Base-by-base conservation (phyloP, 225 moss, liverwort and hornwort species). In the Pseudisothecium myosuroides region DNA sequence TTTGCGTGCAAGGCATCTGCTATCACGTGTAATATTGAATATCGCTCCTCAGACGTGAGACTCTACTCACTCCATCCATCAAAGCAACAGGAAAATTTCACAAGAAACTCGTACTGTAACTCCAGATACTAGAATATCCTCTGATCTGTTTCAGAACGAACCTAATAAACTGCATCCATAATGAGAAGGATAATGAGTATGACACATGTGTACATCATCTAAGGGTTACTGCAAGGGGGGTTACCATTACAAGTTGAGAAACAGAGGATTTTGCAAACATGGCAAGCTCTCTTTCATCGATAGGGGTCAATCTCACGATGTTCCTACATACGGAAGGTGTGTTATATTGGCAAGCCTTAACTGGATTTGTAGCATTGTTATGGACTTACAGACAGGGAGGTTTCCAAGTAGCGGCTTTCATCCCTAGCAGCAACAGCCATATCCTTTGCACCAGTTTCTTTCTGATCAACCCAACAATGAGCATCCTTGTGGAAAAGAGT, bases 351-450 rank as follows among this genome's bases (percentile, higher is more conserved):
- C 76, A 72, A 88, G 24, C 23, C 87, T 64, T 12, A 80, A 87
- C 61, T 58, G 43, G 26, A 83, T 18, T 47, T 41, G 63, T 43
- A 58, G 68, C 13, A 81, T 55, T n/a, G 54, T 58, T 54, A 41
- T 15, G 16, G 43, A 22, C 59, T 64, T 66, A 71, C 15, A 82
- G 77, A 72, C 41, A 32, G 54, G 45, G 54, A 80, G n/a, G 55
- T 32, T 95, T 95, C 96, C 85, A 99, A 94, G 65, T 93, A 94
- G 39, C 96, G 97, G 89, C 96, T 97, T 37, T 93, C 96, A 88
- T 94, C 92, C 90, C 94, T 95, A 22, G 96, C 94, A 86, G 96
- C 94, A 81, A 99, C 97, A 92, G 97, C 98, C 97, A 99, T 97
- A 83, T 96, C 96, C 82, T 93, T 93, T 54, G 98, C 94, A 69